A percentile compares a stretch with the other conserved stretches of the same genome.
These are phyloP conservation scores for Drechslera avenae DNA, from an alignment of 2,329 filamentous ascomycete genomes.

Conservation along the genomic window DNA sequence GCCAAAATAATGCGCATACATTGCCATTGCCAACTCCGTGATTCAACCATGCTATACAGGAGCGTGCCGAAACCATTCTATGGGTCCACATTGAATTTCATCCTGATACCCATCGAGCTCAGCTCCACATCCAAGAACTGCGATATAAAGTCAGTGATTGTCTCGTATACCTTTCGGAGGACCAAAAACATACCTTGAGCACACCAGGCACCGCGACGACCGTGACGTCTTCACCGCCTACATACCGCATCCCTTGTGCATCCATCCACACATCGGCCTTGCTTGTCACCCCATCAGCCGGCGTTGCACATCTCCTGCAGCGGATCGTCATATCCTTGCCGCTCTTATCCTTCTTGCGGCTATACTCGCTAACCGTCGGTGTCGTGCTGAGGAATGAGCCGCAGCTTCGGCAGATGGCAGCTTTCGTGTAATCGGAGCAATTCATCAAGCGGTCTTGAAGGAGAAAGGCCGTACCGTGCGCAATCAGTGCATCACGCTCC, in stretches of 20 bases:
- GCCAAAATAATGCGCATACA: too few relatives aligned
- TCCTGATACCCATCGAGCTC: constrained; percentile 92
- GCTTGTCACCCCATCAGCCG: constrained; percentile 54
- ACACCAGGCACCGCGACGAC: constrained; percentile 92
- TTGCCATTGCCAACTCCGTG: background rate
- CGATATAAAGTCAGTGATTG: too few relatives aligned
- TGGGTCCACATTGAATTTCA: constrained; percentile 82
- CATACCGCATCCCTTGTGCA: constrained; percentile 79
- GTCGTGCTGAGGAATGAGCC: constrained; percentile 90
- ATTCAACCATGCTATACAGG: background rate
- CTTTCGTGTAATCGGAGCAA: constrained; percentile 89
- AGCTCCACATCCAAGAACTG: constrained; percentile 89
- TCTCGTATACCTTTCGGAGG: too few relatives aligned
- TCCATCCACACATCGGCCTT: constrained; percentile 87
- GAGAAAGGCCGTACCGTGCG: constrained; percentile 92
- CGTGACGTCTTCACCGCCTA: constrained; percentile 88
- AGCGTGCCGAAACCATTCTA: constrained; percentile 19
- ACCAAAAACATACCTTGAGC: constrained; percentile 58
- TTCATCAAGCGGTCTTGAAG: constrained; percentile 96
- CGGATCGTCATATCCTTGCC: constrained; percentile 72
- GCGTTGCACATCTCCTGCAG: constrained; percentile 76
- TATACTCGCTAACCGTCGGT: constrained; percentile 66
- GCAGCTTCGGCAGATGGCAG: constrained; percentile 87
- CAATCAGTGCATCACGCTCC: constrained; percentile 94
- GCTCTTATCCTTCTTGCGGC: constrained; percentile 65